Conservation (phyloP, 1,284 basidiomycete genomes). For the Lignosus rhinocerotis region DNA sequence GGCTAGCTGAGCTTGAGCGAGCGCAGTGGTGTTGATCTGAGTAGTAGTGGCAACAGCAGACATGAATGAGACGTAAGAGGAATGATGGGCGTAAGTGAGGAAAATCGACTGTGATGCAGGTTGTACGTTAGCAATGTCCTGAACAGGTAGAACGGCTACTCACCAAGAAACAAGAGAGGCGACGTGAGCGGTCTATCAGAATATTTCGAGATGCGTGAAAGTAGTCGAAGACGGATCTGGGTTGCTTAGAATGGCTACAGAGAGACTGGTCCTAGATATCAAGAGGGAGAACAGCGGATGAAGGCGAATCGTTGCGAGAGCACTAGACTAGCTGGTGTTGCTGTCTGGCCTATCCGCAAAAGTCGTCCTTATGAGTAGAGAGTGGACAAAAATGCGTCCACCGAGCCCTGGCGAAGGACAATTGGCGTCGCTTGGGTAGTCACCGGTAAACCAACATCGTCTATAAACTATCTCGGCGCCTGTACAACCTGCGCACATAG, state of each 20-base stretch:
- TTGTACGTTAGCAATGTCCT: not conserved
- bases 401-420: constrained; percentile 26
- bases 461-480: constrained; percentile 27
- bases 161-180: constrained; percentile 10
- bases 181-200: constrained; percentile 1
- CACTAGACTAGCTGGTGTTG: constrained; percentile 31
- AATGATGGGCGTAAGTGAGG: not conserved
- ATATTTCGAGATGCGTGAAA: not conserved
- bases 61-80: constrained; percentile 21
- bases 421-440: constrained; percentile 23
- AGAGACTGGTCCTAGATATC: constrained; percentile 11
- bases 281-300: constrained; percentile 2
- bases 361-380: constrained; percentile 22
- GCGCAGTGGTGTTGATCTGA: constrained; percentile 6
- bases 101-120: constrained; percentile 1
- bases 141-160: not conserved
- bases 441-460: constrained; percentile 15
- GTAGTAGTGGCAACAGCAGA: constrained; percentile 18
- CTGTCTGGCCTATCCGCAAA: constrained; percentile 5
- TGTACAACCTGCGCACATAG: constrained; percentile 9
- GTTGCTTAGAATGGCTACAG: constrained; percentile 22
- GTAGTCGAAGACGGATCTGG: constrained; percentile 13
- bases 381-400: constrained; percentile 28
- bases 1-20: constrained; percentile 13
- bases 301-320: constrained; percentile 11